Conservation (phyloP, 1,284 basidiomycete species). For the Rhizoctonia solani region DNA sequence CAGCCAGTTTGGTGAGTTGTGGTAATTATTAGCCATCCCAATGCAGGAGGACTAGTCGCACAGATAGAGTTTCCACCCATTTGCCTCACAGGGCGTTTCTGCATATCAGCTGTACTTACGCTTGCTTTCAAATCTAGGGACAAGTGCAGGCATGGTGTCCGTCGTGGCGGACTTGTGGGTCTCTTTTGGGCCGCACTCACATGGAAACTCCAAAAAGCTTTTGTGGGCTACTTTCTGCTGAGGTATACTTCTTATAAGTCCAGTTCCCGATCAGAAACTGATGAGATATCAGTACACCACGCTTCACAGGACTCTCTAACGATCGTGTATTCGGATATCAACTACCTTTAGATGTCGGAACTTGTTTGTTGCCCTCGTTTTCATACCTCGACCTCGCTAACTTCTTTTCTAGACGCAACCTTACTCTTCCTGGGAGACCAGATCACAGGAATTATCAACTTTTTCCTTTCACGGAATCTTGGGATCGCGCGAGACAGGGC, state of each 20-base stretch:
- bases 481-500: constrained; percentile 73
- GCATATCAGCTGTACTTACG: background rate
- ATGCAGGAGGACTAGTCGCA: too few species aligned
- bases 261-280: background rate
- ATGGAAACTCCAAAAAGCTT: constrained; percentile 64
- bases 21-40: background rate
- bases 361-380: constrained; percentile 54
- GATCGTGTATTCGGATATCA: constrained; percentile 66
- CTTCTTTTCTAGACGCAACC: constrained; percentile 63
- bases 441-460: constrained; percentile 70
- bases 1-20: constrained; percentile 61
- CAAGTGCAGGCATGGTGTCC: constrained; percentile 70
- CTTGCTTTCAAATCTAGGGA: constrained; percentile 42
- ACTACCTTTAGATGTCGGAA: constrained; percentile 66
- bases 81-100: background rate
- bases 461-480: constrained; percentile 80
- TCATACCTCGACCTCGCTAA: constrained; percentile 10
- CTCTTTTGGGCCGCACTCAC: constrained; percentile 65
- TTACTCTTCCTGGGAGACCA: constrained; percentile 73
- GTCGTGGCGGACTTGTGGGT: constrained; percentile 64
- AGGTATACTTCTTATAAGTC: constrained; percentile 55
- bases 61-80: too few species aligned
- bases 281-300: constrained; percentile 56
- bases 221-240: constrained; percentile 63
- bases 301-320: constrained; percentile 64